Conservation (phyloP, 163 green algal genomes). For the Trebouxia gelatinosa region DNA sequence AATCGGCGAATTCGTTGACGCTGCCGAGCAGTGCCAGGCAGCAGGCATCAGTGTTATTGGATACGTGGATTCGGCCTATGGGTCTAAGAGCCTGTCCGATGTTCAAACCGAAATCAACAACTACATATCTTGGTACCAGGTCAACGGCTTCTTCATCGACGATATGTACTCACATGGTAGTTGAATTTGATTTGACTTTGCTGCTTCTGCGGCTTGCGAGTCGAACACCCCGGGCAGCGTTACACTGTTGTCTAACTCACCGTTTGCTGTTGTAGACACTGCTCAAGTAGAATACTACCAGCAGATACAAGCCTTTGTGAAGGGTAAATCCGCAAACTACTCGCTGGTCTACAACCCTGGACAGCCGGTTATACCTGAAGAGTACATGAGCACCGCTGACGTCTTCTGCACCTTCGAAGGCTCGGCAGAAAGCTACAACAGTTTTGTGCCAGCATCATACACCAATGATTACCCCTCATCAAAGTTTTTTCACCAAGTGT, state of each 20-base stretch:
- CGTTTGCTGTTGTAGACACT: not conserved
- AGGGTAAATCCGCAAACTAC: not conserved
- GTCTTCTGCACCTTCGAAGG: slow-evolving; percentile 1
- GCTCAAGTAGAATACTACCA: not conserved
- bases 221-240: not conserved
- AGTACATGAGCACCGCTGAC: not conserved
- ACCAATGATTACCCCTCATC: not conserved
- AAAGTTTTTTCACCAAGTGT: not conserved
- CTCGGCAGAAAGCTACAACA: not conserved
- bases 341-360: slow-evolving; percentile 2
- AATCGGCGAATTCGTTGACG: not conserved
- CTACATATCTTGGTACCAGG: slow-evolving; percentile 5
- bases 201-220: not conserved
- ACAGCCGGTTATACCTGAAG: not conserved
- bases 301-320: not conserved
- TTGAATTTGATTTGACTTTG: not conserved
- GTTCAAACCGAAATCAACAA: not conserved
- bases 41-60: slow-evolving; percentile 14
- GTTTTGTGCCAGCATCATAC: not conserved
- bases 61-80: not conserved
- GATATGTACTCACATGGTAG: slow-evolving; percentile 21
- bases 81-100: not conserved
- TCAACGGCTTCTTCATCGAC: slow-evolving; percentile 16
- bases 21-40: not conserved
- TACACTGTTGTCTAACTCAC: no score